These are phyloP conservation scores for Ophiostoma australiae DNA, from an alignment of 2,329 filamentous ascomycete genomes.

Conservation along the genomic window DNA sequence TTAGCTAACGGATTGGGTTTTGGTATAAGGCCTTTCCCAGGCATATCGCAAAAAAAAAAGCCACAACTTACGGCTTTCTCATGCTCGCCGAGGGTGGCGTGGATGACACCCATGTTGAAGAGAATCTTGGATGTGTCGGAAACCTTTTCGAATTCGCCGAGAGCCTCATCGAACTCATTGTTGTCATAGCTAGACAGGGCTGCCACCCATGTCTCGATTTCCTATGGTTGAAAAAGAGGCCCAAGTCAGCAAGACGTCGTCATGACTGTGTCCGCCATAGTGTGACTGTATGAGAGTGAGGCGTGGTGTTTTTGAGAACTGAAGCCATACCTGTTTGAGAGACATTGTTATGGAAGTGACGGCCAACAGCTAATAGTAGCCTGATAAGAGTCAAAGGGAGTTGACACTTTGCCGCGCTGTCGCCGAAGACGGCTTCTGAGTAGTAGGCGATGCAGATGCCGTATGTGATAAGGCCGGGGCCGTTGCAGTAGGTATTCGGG, in stretches of 20 bases:
- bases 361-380: conserved; percentile 8
- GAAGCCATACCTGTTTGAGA: conserved; percentile 38
- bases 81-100: conserved; percentile 93
- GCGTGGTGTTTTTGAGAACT: neutral
- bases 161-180: conserved; percentile 89
- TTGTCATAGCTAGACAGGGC: conserved; percentile 91
- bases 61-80: conserved; percentile 73
- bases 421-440: neutral
- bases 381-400: neutral
- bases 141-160: conserved; percentile 79
- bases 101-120: conserved; percentile 97
- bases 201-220: conserved; percentile 98
- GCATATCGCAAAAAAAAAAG: neutral
- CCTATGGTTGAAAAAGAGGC: conserved; percentile 48
- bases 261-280: neutral
- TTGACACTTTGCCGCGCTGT: neutral
- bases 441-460: neutral
- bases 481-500: neutral
- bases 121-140: conserved; percentile 95
- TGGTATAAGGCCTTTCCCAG: neutral
- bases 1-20: neutral
- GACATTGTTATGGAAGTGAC: conserved; percentile 34
- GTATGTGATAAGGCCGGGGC: neutral
- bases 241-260: neutral
- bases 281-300: neutral